Conservation (phyloP, 257 asterid species). For the Solanum piurae region DNA sequence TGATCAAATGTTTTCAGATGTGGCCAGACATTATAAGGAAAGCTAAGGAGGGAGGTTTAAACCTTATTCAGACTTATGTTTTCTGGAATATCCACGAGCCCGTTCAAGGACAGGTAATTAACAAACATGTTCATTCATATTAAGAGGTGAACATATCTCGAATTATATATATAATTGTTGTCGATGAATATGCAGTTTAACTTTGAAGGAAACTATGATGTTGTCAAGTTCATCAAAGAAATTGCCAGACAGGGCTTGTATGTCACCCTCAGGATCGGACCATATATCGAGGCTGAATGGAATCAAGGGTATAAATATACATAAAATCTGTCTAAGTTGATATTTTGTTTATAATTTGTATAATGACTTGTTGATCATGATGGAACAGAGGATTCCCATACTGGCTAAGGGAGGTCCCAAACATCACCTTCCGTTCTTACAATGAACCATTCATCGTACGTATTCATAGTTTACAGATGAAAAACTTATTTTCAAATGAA, state of each 20-base stretch:
- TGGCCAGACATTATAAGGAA: constrained; percentile 52
- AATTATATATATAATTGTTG: neutral
- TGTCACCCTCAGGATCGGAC: constrained; percentile 72
- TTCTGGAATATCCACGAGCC: constrained; percentile 87
- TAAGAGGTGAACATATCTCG: neutral
- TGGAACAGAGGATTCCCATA: constrained; percentile 65
- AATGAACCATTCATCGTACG: constrained; percentile 60
- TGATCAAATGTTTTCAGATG: constrained; percentile 28
- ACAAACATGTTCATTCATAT: neutral
- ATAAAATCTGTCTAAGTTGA: neutral
- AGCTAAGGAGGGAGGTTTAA: constrained; percentile 57
- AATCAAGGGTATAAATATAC: constrained; percentile 39
- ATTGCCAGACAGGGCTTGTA: constrained; percentile 50
- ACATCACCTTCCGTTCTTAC: constrained; percentile 49
- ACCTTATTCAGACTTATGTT: constrained; percentile 56
- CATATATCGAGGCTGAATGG: constrained; percentile 83
- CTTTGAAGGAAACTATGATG: constrained; percentile 52
- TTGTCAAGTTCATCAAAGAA: constrained; percentile 42
- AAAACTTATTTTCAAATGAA: neutral
- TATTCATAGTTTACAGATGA: neutral
- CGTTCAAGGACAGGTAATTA: constrained; percentile 49
- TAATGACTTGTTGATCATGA: neutral
- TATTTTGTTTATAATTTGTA: neutral
- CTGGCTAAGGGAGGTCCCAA: constrained; percentile 58
- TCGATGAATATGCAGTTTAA: constrained; percentile 28